These are phyloP conservation scores for Trypanosoma rangeli DNA, from an alignment of 208 protist species.

Conservation along the genomic window DNA sequence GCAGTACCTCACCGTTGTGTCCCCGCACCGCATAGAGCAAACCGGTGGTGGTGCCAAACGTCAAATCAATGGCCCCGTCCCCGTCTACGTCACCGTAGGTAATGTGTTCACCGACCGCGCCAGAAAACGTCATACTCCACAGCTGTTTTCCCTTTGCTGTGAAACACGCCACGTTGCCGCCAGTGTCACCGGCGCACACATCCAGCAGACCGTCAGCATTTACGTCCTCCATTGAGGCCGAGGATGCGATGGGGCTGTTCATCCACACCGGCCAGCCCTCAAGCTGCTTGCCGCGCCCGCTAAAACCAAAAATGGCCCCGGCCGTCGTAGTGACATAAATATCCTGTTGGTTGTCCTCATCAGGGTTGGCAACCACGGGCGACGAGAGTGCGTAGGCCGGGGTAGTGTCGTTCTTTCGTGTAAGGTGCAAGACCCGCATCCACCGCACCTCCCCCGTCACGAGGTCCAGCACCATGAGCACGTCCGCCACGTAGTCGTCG, in stretches of 20 bases:
- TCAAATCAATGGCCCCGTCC: constrained; percentile 83
- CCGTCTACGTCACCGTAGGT: constrained; percentile 91
- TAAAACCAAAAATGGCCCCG: constrained; percentile 77
- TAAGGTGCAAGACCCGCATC: constrained; percentile 81
- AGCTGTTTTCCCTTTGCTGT: constrained; percentile 53
- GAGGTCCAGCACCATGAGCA: constrained; percentile 83
- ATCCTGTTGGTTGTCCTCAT: constrained; percentile 59
- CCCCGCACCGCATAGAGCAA: constrained; percentile 85
- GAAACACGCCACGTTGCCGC: constrained; percentile 88
- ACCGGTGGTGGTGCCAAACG: constrained; percentile 80
- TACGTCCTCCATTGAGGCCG: constrained; percentile 77
- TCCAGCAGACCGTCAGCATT: constrained; percentile 81
- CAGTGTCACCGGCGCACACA: constrained; percentile 85
- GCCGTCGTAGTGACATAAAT: constrained; percentile 76
- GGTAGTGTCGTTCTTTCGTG: constrained; percentile 45
- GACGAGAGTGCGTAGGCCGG: constrained; percentile 74
- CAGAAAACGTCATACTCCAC: constrained; percentile 70
- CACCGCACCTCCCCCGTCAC: constrained; percentile 83
- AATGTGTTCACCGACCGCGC: constrained; percentile 55
- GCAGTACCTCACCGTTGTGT: constrained; percentile 46
- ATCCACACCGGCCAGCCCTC: constrained; percentile 68
- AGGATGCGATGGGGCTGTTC: constrained; percentile 70
- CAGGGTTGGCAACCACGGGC: constrained; percentile 77
- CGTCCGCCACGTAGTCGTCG: constrained; percentile 87
- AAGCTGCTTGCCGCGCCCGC: constrained; percentile 40